A percentile compares a stretch with the other conserved stretches of the same genome.
Conservation (phyloP, 495 filamentous ascomycete genomes). For the Penicillium paxilli region DNA sequence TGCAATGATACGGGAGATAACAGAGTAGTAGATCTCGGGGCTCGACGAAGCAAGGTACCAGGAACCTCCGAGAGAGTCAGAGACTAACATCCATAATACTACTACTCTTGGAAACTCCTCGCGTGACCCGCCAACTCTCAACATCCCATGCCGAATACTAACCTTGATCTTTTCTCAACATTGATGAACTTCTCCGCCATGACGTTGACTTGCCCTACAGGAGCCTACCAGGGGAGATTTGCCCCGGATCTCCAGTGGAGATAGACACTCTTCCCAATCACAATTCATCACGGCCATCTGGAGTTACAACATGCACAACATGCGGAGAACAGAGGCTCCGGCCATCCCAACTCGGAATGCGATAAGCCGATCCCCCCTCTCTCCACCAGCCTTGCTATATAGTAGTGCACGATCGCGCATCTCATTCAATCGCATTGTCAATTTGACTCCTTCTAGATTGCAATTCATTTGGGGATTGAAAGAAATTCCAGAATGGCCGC, state of each 20-base stretch:
- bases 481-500: constrained; percentile 1
- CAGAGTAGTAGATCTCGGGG: too few species aligned
- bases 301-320: not conserved
- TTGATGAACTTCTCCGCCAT: too few species aligned
- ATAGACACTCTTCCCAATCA: not conserved
- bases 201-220: not conserved
- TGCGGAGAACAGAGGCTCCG: constrained; percentile 1
- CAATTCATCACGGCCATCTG: not conserved
- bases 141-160: too few species aligned
- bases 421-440: not conserved
- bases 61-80: too few species aligned
- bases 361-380: not conserved
- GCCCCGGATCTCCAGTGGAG: not conserved
- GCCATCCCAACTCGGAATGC: not conserved
- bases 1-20: too few species aligned
- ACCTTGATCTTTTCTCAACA: too few species aligned
- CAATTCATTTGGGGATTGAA: not conserved
- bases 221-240: not conserved
- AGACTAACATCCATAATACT: too few species aligned
- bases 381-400: not conserved
- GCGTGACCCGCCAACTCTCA: too few species aligned
- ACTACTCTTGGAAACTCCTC: too few species aligned
- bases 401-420: not conserved
- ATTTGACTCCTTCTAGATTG: not conserved
- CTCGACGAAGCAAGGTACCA: too few species aligned